A percentile compares a stretch with the other conserved stretches of the same genome.
phyloP scores from a whole-genome alignment of 306 rosid genomes.

The Trifolium fragiferum region DNA sequence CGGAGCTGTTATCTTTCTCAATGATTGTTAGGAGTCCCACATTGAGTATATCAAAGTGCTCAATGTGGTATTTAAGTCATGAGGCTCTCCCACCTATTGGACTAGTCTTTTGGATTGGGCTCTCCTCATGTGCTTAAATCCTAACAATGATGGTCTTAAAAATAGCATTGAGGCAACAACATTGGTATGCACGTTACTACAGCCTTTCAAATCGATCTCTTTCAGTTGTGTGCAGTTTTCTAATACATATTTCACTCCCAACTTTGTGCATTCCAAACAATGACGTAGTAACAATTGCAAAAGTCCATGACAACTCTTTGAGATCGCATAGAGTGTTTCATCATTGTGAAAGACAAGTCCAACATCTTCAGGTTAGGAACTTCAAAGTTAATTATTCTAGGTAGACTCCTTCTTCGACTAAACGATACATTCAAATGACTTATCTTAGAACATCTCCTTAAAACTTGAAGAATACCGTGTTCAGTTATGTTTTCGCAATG shows the following conservation, averaged over 20 bases:
- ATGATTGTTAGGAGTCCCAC: too few species aligned
- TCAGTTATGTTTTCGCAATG: neutral
- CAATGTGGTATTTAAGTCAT: too few species aligned
- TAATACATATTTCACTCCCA: neutral
- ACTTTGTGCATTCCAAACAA: neutral
- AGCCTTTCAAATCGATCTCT: neutral
- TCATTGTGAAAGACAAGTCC: neutral
- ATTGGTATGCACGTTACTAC: neutral
- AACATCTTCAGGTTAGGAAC: neutral
- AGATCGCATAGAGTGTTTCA: neutral
- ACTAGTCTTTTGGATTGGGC: too few species aligned
- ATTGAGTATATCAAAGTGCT: too few species aligned
- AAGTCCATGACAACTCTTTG: neutral
- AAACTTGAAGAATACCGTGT: neutral
- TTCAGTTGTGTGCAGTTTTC: neutral
- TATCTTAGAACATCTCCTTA: neutral
- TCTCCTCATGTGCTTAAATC: too few species aligned
- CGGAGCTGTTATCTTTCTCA: neutral
- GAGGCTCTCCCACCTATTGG: too few species aligned
- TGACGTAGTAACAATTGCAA: neutral
- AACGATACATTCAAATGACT: neutral
- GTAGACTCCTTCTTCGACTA: neutral
- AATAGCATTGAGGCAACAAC: neutral
- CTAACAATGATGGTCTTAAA: neutral
- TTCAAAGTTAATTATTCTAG: neutral